Evolutionary conservation across 108 stramenopile species (phyloP), one percentile per base, ranked within the genome.

Genomic region (Pseudonitzschia pungens): DNA sequence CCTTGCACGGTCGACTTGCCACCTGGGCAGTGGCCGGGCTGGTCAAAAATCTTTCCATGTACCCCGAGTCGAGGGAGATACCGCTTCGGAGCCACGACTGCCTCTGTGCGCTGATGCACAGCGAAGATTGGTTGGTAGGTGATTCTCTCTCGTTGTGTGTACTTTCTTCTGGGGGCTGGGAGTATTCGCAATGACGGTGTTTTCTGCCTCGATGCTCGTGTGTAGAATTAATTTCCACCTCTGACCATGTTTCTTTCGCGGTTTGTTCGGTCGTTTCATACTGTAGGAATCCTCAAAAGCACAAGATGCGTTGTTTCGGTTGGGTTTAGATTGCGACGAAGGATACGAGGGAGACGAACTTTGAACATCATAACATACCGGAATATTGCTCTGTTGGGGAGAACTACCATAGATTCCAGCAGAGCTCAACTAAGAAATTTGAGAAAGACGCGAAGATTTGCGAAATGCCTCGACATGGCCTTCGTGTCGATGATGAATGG

Each of bases 11-110:
- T 3, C 16, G 50, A 9, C 40, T 66, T 22, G 41, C 43, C 27
- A 40, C 65, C 21, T 66, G 65, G 65, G 65, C 65, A 4, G 65
- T 43, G 18, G 65, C 65, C 18, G 65, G 65, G 14, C 43, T 66
- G 0, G n/a, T 66, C 22, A 66, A 66, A n/a, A 66, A 66, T 43
- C n/a, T 66, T 16, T 42, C 65, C 41, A 28, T 66, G 65, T 51
- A 51, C 50, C 2, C 16, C 10, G 50, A 10, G 9, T 51, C 50
- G 16, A n/a, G 10, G 16, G 50, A 51, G n/a, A 10, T n/a, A 16
- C 16, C 50, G 20, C 1, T 51, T 4, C 20, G 3, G n/a, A n/a
- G 20, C 50, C 16, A 51, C 16, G 50, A 51, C 3, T 51, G 50
- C n/a, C 50, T 51, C 50, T 51, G 50, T 51, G 50, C 50, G 50